A percentile compares a stretch with the other conserved stretches of the same genome.
These are phyloP conservation scores for Stachybotrys echinatus DNA, from an alignment of 2,329 filamentous ascomycete genomes.

Conservation along the genomic window DNA sequence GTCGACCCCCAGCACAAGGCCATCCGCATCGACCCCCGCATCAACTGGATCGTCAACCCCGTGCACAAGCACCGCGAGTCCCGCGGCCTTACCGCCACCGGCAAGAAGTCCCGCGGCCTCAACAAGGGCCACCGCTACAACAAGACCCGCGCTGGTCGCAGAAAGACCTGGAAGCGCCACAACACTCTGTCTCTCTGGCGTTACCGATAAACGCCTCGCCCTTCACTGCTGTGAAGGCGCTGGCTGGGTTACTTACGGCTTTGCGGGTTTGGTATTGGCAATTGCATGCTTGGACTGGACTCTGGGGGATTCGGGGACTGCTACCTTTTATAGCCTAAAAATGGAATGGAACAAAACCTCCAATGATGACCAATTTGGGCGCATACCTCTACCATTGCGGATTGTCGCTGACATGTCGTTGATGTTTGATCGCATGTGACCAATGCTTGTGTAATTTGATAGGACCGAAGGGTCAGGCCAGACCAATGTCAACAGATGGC, in stretches of 20 bases:
- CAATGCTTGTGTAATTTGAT: no score
- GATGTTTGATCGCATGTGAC: no score
- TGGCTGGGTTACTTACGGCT: conserved; percentile 8
- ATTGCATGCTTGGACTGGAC: conserved; percentile 25
- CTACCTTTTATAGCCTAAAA: conserved; percentile 22
- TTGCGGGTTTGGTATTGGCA: conserved; percentile 22
- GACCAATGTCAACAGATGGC: no score
- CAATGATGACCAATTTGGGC: not conserved
- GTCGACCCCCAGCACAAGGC: conserved; percentile 99
- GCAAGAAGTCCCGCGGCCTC: conserved; percentile 99
- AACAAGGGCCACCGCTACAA: conserved; percentile 99
- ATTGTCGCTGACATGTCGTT: no score
- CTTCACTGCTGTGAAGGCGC: conserved; percentile 1
- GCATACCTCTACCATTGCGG: no score
- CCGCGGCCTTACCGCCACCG: conserved; percentile 94
- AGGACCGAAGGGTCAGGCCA: no score
- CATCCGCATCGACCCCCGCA: conserved; percentile 96
- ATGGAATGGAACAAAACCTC: conserved; percentile 24
- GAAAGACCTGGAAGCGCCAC: conserved; percentile 99
- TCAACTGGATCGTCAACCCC: conserved; percentile 99
- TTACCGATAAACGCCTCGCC: conserved; percentile 67
- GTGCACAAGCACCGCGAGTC: conserved; percentile 99
- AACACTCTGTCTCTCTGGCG: conserved; percentile 99
- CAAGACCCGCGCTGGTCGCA: conserved; percentile 94
- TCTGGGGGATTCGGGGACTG: conserved; percentile 24